Base-by-base conservation (phyloP, 441 rosid species). In the Pelargonium citronellum region DNA sequence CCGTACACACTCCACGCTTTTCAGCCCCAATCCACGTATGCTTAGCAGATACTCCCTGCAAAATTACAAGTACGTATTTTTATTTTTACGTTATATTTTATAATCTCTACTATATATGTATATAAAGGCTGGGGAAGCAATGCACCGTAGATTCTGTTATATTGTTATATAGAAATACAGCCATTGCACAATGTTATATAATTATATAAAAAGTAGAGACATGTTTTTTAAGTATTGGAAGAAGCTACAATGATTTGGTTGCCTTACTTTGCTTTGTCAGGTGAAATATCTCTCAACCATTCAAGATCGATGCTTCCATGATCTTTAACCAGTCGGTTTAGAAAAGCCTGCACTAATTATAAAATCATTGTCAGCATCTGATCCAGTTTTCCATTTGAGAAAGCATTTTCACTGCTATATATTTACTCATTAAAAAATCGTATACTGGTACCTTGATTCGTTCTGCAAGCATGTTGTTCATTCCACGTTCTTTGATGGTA, bases 1-100 rank as follows among this genome's bases (percentile, higher is more conserved):
- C 73, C 97, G 80, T 74, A 95, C 97, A 55, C 99, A 95, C 74
- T 95, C 99, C 49, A 95, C 99, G 72, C 99, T 95, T 86, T 95
- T 95, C 79, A 95, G 71, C 63, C 99, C 99, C 77, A 95, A 44
- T 46, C 99, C 99, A 27, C 95, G 73, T 71, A 95, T 69, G 63
- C 96, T 92, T 73, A 95, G 85, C 66, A 95, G 87, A 70, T 88
- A 95, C 69, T 95, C 96, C 84, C 99, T 95, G 84, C 66, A 63
- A 8, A 41, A 62, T 30, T 63, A 13, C 16, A 63, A 30, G 43
- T 30, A 68, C 22, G 24, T 43, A 71, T 62, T 11, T 57, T 15
- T 66, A 57, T 12, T 7, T 46, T 44, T 47, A 8, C 10, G 11
- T 27, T 12, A n/a, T 63, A 1, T 34, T 12, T 7, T 61, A 9